Conservation (phyloP, 805 yeast species). For the Schizosaccharomyces japonicus region DNA sequence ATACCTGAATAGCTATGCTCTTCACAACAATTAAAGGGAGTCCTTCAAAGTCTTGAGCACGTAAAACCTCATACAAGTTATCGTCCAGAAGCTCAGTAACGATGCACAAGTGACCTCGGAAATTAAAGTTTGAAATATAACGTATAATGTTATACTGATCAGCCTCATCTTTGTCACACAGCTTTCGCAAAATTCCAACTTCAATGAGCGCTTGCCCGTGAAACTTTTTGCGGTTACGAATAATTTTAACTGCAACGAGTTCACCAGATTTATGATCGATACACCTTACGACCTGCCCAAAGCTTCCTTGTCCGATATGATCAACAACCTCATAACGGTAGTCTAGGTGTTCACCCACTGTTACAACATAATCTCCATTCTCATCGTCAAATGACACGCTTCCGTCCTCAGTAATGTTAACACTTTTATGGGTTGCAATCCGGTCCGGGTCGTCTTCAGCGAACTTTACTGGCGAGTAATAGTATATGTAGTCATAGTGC, state of each 20-base stretch:
- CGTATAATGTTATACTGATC: constrained; percentile 22
- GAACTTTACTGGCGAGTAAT: no score
- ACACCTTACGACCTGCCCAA: constrained; percentile 55
- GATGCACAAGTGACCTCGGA: constrained; percentile 64
- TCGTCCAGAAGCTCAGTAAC: constrained; percentile 48
- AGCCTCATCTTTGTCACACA: constrained; percentile 18
- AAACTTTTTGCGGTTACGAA: constrained; percentile 50
- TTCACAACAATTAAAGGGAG: constrained; percentile 16
- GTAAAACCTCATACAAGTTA: constrained; percentile 35
- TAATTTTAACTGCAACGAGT: constrained; percentile 49
- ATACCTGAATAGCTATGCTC: constrained; percentile 27
- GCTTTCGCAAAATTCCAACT: constrained; percentile 35
- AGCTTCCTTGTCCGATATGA: constrained; percentile 52
- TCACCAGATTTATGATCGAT: constrained; percentile 36
- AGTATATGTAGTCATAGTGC: neutral
- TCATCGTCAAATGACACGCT: constrained; percentile 47
- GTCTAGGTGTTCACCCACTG: constrained; percentile 45
- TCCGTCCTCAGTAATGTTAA: neutral
- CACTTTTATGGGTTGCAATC: neutral
- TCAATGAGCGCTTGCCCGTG: constrained; percentile 58
- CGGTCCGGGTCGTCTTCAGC: no score
- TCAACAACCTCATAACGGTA: constrained; percentile 16
- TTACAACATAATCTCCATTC: constrained; percentile 34
- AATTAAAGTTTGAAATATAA: constrained; percentile 47
- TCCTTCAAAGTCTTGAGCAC: constrained; percentile 18